phyloP scores from a whole-genome alignment of 2,329 filamentous ascomycete species.

The Diaporthe aspalathi region DNA sequence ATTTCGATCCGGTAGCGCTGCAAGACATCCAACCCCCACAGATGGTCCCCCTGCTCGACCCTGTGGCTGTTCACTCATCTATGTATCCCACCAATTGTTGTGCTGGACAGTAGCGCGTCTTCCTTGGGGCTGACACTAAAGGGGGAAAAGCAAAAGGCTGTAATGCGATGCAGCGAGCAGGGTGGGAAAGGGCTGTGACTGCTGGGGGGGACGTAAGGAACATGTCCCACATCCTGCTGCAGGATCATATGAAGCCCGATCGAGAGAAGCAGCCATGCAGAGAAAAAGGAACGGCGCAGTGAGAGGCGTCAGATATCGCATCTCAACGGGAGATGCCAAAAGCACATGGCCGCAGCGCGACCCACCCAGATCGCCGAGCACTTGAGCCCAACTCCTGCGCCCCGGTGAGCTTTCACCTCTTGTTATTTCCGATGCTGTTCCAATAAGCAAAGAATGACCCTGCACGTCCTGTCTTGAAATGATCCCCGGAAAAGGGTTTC shows the following conservation, averaged over 20 bases:
- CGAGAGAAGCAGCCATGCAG: conserved; percentile 15
- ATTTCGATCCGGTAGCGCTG: background rate
- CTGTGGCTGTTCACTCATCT: conserved; percentile 32
- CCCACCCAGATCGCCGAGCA: conserved; percentile 18
- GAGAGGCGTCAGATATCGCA: conserved; percentile 7
- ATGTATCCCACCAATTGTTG: conserved; percentile 22
- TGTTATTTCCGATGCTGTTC: background rate
- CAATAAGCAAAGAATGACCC: background rate
- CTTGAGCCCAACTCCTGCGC: background rate
- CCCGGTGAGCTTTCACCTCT: background rate
- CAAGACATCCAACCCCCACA: conserved; percentile 7
- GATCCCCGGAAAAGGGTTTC: conserved; percentile 1
- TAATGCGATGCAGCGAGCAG: conserved; percentile 26
- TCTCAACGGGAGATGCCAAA: conserved; percentile 24
- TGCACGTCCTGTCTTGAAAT: conserved; percentile 14
- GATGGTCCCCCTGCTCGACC: background rate
- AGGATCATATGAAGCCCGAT: conserved; percentile 17
- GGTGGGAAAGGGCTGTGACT: conserved; percentile 14
- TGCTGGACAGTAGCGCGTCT: conserved; percentile 11
- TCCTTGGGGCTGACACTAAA: background rate
- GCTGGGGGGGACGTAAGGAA: conserved; percentile 25
- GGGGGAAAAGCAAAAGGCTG: conserved; percentile 17
- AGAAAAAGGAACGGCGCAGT: conserved; percentile 3
- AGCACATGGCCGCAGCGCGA: conserved; percentile 20
- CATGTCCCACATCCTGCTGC: conserved; percentile 8